Base-by-base conservation (phyloP, 2,329 filamentous ascomycete species). In the Cercospora brassicicola region DNA sequence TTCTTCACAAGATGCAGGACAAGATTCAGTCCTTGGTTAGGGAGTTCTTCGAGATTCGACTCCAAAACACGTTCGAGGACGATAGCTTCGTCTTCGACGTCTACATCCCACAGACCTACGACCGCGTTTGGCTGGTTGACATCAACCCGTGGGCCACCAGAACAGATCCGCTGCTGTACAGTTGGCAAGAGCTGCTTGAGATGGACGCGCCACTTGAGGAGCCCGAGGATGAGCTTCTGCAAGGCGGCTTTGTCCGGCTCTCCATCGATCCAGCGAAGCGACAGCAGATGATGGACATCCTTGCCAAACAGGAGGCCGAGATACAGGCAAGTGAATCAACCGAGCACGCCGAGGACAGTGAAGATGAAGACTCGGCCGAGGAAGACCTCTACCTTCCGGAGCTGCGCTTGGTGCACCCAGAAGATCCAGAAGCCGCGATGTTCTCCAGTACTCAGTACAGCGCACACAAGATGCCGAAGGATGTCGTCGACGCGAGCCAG, bases 71-170 rank as follows among this genome's bases (percentile, higher is more conserved):
- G 0, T 98, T 98, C 75, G 91, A 91, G 0, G 94, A 98, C 70
- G 85, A 87, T 2, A 90, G 88, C 78, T 98, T 97, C 74, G 87
- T 89, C 0, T 97, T 99, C 75, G 95, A 99, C 77, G 90, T 97
- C 53, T 98, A 99, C 76, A 86, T 99, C 1, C 94, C 94, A 75
- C 83, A 86, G 75, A 79, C 90, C 1, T 86, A 96, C 65, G 88
- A 92, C 59, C 86, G 88, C 59, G 91, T 96, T 2, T 91, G 93
- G 82, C 83, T 99, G 10, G 90, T 99, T 59, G 95, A 99, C 77
- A 91, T 99, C 76, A 98, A 98, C 76, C 93, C 95, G 0, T 99
- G 94, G 92, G 94, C 94, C 0, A 87, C 89, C 51, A 85, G 92
- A 68, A 99, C 95, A 0, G 95, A 99, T 81, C 90, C 92, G 4